Conservation (phyloP, 805 yeast species). For the Candida vaughaniae region DNA sequence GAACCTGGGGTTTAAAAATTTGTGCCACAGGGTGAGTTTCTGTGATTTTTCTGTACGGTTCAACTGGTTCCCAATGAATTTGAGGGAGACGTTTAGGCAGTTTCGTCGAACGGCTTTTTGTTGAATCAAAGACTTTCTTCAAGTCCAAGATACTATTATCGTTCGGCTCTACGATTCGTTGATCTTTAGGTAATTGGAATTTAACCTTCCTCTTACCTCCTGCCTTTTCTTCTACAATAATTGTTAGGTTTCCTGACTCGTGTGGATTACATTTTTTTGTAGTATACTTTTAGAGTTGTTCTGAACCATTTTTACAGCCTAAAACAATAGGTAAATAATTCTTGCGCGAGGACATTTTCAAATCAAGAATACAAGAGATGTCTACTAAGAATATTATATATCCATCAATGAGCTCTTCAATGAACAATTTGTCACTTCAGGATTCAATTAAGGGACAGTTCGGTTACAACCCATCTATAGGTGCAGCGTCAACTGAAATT, state of each 20-base stretch:
- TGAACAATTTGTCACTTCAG: slow-evolving; percentile 27
- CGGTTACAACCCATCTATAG: slow-evolving; percentile 45
- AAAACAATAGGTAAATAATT: no score
- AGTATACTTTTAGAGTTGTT: no score
- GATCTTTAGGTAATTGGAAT: slow-evolving; percentile 6
- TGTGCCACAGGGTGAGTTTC: no score
- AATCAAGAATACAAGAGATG: no score
- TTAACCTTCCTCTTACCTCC: slow-evolving; percentile 5
- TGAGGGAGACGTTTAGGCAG: no score
- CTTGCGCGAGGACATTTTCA: no score
- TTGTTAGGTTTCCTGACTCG: background rate
- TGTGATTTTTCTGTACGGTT: no score
- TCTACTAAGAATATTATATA: slow-evolving; percentile 25
- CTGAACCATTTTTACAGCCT: no score
- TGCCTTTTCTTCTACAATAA: slow-evolving; percentile 1
- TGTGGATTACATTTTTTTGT: no score
- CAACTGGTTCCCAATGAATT: no score
- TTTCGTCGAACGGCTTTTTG: no score
- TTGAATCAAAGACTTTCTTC: slow-evolving; percentile 15
- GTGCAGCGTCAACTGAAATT: slow-evolving; percentile 40
- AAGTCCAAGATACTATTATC: slow-evolving; percentile 16
- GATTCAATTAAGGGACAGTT: slow-evolving; percentile 32
- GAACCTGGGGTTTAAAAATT: no score
- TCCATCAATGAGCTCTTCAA: slow-evolving; percentile 27
- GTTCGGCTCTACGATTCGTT: slow-evolving; percentile 11